Evolutionary conservation across 495 filamentous ascomycete genomes (phyloP), one percentile per base, ranked within the genome.

Genomic region (Podospora didyma): DNA sequence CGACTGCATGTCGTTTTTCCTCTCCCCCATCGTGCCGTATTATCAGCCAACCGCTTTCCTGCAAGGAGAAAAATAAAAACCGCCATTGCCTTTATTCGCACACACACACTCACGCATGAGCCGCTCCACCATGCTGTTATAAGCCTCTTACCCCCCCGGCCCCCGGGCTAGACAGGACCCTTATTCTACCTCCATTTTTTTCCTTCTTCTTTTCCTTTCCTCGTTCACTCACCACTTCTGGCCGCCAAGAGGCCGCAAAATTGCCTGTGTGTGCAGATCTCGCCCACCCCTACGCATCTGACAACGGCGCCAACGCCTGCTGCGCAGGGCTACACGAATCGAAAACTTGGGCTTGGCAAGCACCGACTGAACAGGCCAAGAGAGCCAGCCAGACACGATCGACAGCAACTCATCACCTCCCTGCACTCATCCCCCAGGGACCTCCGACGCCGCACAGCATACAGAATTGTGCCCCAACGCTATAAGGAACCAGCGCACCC

Each of bases 241-340:
- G 37, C 34, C 53, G 64, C 62, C 64, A 67, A 67, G 65, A 67
- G 62, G 50, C 64, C 56, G 59, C 57, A 60, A 57, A 57, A 58
- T 60, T 62, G 58, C 39, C 47, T 58, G 56, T 16, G 47, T 54
- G 64, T 69, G n/a, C n/a, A 65, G 67, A 67, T 67, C 64, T 65
- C 60, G 56, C 39, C 65, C 60, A 42, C 49, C 65, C 63, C 63
- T 51, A 65, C 55, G 42, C 35, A 57, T 35, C 58, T 56, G n/a
- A 51, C 50, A 16, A 66, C 53, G 28, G 55, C 66, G 64, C n/a
- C 66, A 64, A 67, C 62, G 62, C 57, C 46, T 56, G 37, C 58
- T 58, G 42, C 28, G 50, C 54, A 53, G 55, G 63, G 68, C 63
- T 59, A 70, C 68, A 70, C 68, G 63, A 70, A 67, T 65, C 66